A percentile compares a stretch with the other conserved stretches of the same genome.
Conservation (phyloP, 345 rosid species). For the Schrenkiella parvula region DNA sequence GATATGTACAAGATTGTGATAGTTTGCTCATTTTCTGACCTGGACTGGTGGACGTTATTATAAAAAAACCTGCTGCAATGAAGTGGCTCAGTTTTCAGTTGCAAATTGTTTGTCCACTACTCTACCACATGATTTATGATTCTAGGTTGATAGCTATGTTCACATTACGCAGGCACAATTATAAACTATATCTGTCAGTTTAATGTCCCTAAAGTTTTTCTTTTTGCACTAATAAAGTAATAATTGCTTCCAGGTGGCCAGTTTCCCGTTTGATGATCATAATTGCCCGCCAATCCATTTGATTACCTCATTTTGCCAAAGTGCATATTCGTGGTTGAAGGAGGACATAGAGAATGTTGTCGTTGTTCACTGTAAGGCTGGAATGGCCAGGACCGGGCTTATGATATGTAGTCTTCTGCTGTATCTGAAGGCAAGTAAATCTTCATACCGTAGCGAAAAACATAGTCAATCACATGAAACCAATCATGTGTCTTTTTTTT, state of each 20-base stretch:
- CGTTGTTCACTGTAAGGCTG: constrained; percentile 90
- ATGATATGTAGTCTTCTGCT: constrained; percentile 88
- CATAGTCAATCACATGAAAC: constrained; percentile 4
- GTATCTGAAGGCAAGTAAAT: constrained; percentile 54
- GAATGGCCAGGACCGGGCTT: constrained; percentile 92
- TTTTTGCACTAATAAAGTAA: neutral
- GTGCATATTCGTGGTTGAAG: constrained; percentile 88
- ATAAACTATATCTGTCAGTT: neutral
- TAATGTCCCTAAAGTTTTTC: neutral
- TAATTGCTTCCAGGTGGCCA: constrained; percentile 64
- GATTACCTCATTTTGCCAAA: constrained; percentile 69
- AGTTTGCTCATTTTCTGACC: neutral
- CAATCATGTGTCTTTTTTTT: constrained; percentile 11
- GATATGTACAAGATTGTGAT: neutral
- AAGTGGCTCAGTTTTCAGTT: neutral
- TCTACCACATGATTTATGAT: neutral
- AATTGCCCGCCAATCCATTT: constrained; percentile 87
- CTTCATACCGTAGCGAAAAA: neutral
- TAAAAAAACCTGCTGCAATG: neutral
- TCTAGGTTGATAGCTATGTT: neutral
- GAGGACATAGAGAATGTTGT: constrained; percentile 91
- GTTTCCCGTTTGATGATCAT: constrained; percentile 90
- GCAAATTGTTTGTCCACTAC: neutral
- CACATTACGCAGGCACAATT: neutral
- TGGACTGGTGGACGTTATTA: neutral